Evolutionary conservation across 192 early-diverging fungal genomes (phyloP).

Genomic region (Umbelopsis vinacea): DNA sequence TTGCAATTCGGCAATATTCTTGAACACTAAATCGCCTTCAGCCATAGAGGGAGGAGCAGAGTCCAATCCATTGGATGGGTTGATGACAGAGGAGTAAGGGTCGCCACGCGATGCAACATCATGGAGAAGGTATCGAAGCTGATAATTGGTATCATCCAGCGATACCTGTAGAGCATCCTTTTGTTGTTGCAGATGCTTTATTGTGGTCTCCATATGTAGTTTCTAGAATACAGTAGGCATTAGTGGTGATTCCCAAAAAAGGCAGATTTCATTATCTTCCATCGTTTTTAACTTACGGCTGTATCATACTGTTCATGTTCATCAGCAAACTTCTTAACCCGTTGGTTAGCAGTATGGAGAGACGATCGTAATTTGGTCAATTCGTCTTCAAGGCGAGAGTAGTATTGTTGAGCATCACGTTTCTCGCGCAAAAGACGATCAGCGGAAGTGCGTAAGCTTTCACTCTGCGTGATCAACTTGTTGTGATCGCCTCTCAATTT

Average conservation of each 20-base stretch:
- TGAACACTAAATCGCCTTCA: conserved; percentile 23
- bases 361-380: conserved; percentile 12
- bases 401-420: conserved; percentile 14
- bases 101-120: conserved; percentile 9
- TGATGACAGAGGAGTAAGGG: conserved; percentile 8
- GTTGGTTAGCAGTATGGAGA: conserved; percentile 7
- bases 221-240: neutral
- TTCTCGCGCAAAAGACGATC: conserved; percentile 18
- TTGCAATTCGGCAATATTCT: conserved; percentile 24
- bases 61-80: conserved; percentile 2
- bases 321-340: conserved; percentile 16
- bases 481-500: conserved; percentile 9
- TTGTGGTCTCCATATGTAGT: neutral
- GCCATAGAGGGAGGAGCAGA: conserved; percentile 4
- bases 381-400: conserved; percentile 19
- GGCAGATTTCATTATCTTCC: neutral
- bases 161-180: conserved; percentile 10
- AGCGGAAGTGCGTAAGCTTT: neutral
- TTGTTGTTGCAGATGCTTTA: conserved; percentile 5
- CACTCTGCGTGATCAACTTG: neutral
- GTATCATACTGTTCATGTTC: conserved; percentile 11
- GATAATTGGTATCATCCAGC: conserved; percentile 28
- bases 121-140: conserved; percentile 25
- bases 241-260: neutral
- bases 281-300: neutral